Base-by-base conservation (phyloP, 2,329 filamentous ascomycete genomes). In the Colletotrichum karsti region DNA sequence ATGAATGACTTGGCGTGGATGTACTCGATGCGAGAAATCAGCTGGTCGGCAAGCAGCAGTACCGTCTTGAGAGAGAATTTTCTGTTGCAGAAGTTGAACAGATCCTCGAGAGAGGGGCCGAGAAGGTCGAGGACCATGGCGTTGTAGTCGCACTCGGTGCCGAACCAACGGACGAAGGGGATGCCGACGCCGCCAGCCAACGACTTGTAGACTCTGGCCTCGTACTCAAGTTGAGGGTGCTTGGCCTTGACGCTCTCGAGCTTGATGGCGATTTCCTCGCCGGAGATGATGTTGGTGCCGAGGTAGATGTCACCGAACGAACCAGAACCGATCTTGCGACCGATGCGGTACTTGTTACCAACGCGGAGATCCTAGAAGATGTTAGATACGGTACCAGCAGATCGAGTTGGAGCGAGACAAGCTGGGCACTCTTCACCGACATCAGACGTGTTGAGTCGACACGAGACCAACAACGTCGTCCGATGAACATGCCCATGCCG, bases 71-170 rank as follows among this genome's bases (percentile, higher is more conserved):
- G 85, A 12, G 96, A 98, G 87, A 98, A 99, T 82, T 98, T 98
- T 82, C 96, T 93, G 91, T 98, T 98, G 91, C 96, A 99, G 83
- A 98, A 98, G 90, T 99, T 98, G 93, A 99, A 99, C 35, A 99
- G 89, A 79, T 99, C 96, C 84, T 99, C 96, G 82, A 99, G 85
- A 77, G 92, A 96, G 73, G 96, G 96, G 41, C 96, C 96, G 66
- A 99, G 92, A 26, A 99, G 91, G 78, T 99, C 96, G 73, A 98
- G 90, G 58, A 99, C 96, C 96, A 99, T 98, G 81, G 96, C 96
- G 84, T 99, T 98, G 90, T 99, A 98, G 85, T 98, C 96, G 83
- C 95, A 98, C 84, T 99, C 96, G 69, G 95, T 98, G 74, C 96
- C 96, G 82, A 98, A 99, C 96, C 96, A 99, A 83, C 95, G 94